phyloP scores from a whole-genome alignment of 2,329 filamentous ascomycete species.

The Leptographium wingfieldii region DNA sequence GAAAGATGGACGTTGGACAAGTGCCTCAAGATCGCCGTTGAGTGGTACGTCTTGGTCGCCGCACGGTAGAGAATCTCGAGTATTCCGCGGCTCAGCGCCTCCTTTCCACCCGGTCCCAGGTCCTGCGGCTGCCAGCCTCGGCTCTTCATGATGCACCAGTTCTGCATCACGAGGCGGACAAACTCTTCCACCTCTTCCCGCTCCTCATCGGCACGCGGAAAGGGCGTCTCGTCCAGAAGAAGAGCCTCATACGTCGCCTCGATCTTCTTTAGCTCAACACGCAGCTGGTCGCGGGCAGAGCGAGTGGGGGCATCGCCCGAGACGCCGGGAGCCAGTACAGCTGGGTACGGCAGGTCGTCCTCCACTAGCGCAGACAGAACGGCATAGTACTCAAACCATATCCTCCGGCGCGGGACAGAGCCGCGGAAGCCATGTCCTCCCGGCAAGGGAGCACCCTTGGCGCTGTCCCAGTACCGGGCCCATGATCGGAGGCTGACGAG shows the following conservation, averaged over 20 bases:
- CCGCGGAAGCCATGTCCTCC: conserved; percentile 48
- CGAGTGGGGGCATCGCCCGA: conserved; percentile 37
- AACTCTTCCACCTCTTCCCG: conserved; percentile 74
- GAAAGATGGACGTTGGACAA: conserved; percentile 81
- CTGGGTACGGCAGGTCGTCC: conserved; percentile 47
- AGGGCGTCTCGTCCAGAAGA: conserved; percentile 64
- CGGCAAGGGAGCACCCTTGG: conserved; percentile 29
- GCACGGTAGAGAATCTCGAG: conserved; percentile 84
- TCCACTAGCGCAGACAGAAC: conserved; percentile 67
- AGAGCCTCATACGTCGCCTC: conserved; percentile 70
- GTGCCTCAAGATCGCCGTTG: conserved; percentile 72
- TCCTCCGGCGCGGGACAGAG: conserved; percentile 47
- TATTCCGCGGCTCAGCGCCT: conserved; percentile 59
- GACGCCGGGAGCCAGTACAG: conserved; percentile 28
- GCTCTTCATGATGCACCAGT: conserved; percentile 76
- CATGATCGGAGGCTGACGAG: conserved; percentile 52
- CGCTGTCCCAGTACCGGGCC: conserved; percentile 53
- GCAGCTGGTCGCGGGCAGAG: conserved; percentile 47
- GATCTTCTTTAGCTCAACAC: conserved; percentile 64
- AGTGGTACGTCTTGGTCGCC: conserved; percentile 90
- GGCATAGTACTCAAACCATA: conserved; percentile 80
- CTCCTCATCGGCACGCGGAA: conserved; percentile 70
- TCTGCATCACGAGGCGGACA: conserved; percentile 64
- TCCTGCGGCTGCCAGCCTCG: conserved; percentile 70
- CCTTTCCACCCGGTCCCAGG: conserved; percentile 68